Evolutionary conservation across 1,139 yeast species (phyloP).

Genomic region (Wickerhamomyces sp.): DNA sequence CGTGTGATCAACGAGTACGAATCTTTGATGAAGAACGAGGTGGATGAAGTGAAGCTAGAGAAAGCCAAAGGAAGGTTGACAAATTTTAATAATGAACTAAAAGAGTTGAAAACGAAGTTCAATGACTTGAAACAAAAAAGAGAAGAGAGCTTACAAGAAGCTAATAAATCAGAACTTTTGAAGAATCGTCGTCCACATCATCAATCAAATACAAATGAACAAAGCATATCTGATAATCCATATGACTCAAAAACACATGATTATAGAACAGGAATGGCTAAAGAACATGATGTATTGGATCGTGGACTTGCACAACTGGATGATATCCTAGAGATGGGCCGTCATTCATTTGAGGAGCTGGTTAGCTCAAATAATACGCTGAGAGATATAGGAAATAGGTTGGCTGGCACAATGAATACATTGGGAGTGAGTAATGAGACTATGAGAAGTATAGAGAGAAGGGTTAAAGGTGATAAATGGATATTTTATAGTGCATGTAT

Average conservation of each 20-base stretch:
- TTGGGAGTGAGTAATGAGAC: constrained; percentile 88
- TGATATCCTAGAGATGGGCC: constrained; percentile 86
- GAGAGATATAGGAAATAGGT: constrained; percentile 54
- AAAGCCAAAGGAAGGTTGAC: constrained; percentile 63
- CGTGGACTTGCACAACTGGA: constrained; percentile 82
- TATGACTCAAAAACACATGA: constrained; percentile 24
- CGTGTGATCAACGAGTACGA: constrained; percentile 78
- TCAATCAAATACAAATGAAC: not conserved
- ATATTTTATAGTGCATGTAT: constrained; percentile 76
- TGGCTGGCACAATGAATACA: constrained; percentile 69
- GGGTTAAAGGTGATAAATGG: constrained; percentile 89
- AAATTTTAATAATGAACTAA: constrained; percentile 57
- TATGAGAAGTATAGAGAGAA: constrained; percentile 70
- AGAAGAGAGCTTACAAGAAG: constrained; percentile 52
- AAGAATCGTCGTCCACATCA: constrained; percentile 36
- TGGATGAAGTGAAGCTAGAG: constrained; percentile 48
- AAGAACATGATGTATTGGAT: constrained; percentile 61
- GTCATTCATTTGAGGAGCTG: constrained; percentile 78
- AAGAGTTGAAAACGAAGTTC: constrained; percentile 53
- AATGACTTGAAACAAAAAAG: constrained; percentile 59
- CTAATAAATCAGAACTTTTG: constrained; percentile 54
- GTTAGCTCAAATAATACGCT: constrained; percentile 80
- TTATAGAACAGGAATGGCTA: constrained; percentile 61
- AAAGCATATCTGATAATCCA: constrained; percentile 25
- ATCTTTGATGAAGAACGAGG: constrained; percentile 58